A percentile compares a stretch with the other conserved stretches of the same genome.
Evolutionary conservation across 768 basidiomycete genomes (phyloP).

Genomic region (Scleroderma citrinum): DNA sequence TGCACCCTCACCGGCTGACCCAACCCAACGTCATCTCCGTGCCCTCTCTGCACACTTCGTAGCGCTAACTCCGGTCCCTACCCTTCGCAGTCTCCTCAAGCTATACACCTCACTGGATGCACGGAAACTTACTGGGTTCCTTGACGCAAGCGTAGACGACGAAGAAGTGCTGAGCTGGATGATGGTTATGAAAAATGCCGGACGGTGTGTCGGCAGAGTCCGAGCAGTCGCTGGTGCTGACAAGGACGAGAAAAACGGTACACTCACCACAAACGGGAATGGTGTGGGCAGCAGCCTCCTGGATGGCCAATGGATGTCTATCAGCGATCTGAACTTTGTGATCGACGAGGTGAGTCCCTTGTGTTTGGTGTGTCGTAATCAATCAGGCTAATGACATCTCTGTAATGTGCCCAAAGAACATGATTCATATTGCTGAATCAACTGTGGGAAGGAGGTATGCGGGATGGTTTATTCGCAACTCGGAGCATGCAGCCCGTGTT

Average conservation of each 20-base stretch:
- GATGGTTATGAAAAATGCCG: conserved; percentile 92
- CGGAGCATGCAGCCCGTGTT: conserved; percentile 85
- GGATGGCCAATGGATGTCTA: conserved; percentile 81
- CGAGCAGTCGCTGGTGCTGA: conserved; percentile 37
- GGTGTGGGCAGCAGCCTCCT: conserved; percentile 48
- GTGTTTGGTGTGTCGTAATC: neutral
- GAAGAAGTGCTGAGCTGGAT: conserved; percentile 94
- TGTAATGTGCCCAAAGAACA: conserved; percentile 52
- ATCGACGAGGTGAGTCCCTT: conserved; percentile 73
- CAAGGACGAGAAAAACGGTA: conserved; percentile 29
- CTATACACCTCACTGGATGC: conserved; percentile 93
- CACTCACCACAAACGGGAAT: conserved; percentile 20
- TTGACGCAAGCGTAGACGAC: conserved; percentile 70
- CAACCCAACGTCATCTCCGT: conserved; percentile 76
- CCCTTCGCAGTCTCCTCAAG: conserved; percentile 87
- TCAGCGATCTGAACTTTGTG: conserved; percentile 92
- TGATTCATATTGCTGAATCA: conserved; percentile 94
- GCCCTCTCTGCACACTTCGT: conserved; percentile 81
- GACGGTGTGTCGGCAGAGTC: conserved; percentile 55
- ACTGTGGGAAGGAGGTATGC: conserved; percentile 91
- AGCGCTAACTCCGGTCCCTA: conserved; percentile 72
- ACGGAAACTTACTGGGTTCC: conserved; percentile 85
- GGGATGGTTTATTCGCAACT: conserved; percentile 96
- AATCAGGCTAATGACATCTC: neutral
- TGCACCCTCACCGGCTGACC: conserved; percentile 38